Conservation (phyloP, 2,329 filamentous ascomycete species). For the Fusarium robinianum region DNA sequence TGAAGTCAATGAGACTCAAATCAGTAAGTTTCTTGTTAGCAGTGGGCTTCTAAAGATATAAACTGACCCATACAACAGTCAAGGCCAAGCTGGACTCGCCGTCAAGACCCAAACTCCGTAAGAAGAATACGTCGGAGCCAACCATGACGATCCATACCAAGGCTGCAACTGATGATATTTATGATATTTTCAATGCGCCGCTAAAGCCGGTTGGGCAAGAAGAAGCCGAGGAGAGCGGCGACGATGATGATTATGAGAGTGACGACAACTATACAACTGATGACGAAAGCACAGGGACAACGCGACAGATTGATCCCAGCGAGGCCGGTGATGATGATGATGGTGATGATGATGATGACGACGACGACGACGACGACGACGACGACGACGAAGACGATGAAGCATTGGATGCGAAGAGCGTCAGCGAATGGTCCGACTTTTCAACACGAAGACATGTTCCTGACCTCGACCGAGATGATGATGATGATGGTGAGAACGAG, state of each 20-base stretch:
- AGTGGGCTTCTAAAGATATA: neutral
- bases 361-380: constrained; percentile 46
- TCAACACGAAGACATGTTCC: constrained; percentile 73
- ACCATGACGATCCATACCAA: constrained; percentile 98
- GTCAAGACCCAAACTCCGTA: constrained; percentile 79
- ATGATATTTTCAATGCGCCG: constrained; percentile 94
- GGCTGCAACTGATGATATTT: constrained; percentile 96
- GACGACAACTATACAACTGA: constrained; percentile 82
- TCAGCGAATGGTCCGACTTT: constrained; percentile 90
- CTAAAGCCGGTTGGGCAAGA: constrained; percentile 35
- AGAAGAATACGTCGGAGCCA: constrained; percentile 76
- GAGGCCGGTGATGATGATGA: constrained; percentile 52
- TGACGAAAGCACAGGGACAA: constrained; percentile 81
- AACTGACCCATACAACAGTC: constrained; percentile 59
- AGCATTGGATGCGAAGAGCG: constrained; percentile 62
- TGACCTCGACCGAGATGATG: constrained; percentile 43
- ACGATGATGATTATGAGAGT: constrained; percentile 72
- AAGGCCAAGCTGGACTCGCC: constrained; percentile 93
- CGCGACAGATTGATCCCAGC: constrained; percentile 62
- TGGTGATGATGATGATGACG: constrained; percentile 44
- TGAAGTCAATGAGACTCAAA: constrained; percentile 90
- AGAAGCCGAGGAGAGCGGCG: constrained; percentile 52
- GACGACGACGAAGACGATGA: constrained; percentile 48
- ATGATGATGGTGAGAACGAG: constrained; percentile 35
- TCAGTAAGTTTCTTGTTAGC: constrained; percentile 62